Evolutionary conservation across 805 yeast species (phyloP), one percentile per base, ranked within the genome.

Genomic region (Lipomyces yamadae): DNA sequence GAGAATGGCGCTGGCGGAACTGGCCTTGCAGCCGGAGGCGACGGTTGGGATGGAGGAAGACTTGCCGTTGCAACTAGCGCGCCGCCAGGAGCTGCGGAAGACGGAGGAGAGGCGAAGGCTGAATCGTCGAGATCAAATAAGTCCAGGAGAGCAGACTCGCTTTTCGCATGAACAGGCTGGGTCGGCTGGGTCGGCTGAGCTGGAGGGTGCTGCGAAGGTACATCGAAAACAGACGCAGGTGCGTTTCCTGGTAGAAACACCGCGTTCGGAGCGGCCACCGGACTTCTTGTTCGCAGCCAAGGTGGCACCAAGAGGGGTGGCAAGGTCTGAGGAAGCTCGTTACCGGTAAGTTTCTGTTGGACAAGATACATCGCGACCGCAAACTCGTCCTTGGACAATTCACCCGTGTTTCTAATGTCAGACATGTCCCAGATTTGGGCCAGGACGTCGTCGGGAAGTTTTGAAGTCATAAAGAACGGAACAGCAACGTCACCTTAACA

Each of bases 401-500:
- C 84, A 33, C 97, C 98, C 56, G 90, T 86, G 77, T 92, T 92
- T 72, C 91, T 89, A 69, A 92, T 84, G 76, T 95, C 98, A 8
- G 98, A 86, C 72, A 95, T 82, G 78, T 95, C 99, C 99, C 99
- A 95, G 55, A 94, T 87, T 32, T 86, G 80, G 1, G 98, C 99
- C 69, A 95, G 83, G 29, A 86, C 87, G 61, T 91, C 93, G 74
- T 93, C 97, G 61, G 88, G 84, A 67, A 95, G 84, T 69, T 91
- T 90, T 2, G 98, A 94, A 8, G 95, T 89, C 83, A 91, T 87
- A 73, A 95, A 85, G 76, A 93, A 92, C 6, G 89, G 88, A 5
- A 97, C 99, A 56, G 95, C 92, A 71, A 91, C 91, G 66, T 83
- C 86, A 2, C 97, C 89, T 64, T 37, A 52, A 54, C n/a, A 18